Base-by-base conservation (phyloP, 2,329 filamentous ascomycete genomes). In the Grosmannia clavigera region DNA sequence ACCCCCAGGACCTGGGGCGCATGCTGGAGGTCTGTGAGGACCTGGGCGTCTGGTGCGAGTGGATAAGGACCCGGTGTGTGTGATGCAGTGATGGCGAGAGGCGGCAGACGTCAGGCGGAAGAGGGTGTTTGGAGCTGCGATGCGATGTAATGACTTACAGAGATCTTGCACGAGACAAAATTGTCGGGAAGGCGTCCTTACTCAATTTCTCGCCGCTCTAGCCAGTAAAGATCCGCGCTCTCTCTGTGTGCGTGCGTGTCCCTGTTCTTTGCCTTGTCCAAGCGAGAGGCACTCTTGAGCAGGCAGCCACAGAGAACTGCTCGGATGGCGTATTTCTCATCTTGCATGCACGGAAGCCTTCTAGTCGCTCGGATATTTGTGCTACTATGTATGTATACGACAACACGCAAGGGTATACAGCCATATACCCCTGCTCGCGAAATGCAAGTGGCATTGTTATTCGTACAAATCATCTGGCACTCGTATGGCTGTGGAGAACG, bases 11-110 rank as follows among this genome's bases (percentile, higher is more conserved):
- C 53, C 67, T 81, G 55, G 79, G 73, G 29, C 72, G 68, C 53
- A 68, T 74, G 60, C 67, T 82, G 55, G 78, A 81, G 70, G 67
- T 75, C 54, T 70, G 78, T 64, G 79, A 81, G 66, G 76, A 82
- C 63, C 66, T 82, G 55, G 77, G 77, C 61, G 72, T 75, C 62
- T 82, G 79, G 79, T 75, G 73, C 35, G 78, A 81, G 66, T 81
- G 78, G 76, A 76, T 81, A 48, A 71, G 78, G 61, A 73, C 62
- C 11, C 61, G 67, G 59, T 68, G 68, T 66, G 64, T 19, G 19
- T 52, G 50, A 52, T 35, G 38, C 12, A 16, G 38, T 40, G 38
- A 38, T 38, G 35, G 12, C 38, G 38, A 16, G 38, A 40, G 38
- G 14, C 3, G 35, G 12, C 35, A 10, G 35, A 38, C 63, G 46